phyloP scores from a whole-genome alignment of 805 yeast genomes.

The Candida schatavii region DNA sequence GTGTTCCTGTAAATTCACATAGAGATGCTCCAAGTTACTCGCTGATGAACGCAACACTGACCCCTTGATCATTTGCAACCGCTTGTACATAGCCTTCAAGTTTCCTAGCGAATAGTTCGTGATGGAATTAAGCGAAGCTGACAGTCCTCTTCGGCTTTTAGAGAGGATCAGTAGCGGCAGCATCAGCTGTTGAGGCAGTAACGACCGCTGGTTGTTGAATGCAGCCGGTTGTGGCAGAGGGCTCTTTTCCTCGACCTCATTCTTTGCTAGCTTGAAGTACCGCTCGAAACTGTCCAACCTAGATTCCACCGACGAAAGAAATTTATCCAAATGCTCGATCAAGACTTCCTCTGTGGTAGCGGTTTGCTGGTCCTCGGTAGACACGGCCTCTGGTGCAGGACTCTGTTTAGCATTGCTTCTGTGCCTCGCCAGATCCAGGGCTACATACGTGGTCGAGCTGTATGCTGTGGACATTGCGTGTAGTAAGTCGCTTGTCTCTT shows the following conservation, averaged over 20 bases:
- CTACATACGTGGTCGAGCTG: background rate
- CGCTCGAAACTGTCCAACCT: constrained; percentile 38
- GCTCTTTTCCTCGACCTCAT: constrained; percentile 8
- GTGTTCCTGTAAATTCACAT: constrained; percentile 39
- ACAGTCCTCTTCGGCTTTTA: constrained; percentile 23
- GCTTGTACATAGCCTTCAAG: constrained; percentile 32
- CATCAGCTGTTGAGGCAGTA: background rate
- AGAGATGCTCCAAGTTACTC: constrained; percentile 37
- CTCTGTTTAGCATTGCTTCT: background rate
- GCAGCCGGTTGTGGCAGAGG: background rate
- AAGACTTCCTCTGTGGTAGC: constrained; percentile 35
- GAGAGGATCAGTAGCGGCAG: background rate
- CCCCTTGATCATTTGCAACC: constrained; percentile 32
- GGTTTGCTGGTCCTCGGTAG: background rate
- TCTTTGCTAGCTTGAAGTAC: constrained; percentile 28
- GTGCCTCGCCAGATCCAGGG: background rate
- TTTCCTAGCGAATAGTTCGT: constrained; percentile 30
- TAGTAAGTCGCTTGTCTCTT: no score
- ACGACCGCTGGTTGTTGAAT: background rate
- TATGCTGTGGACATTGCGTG: background rate
- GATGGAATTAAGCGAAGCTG: constrained; percentile 27
- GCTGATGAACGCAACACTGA: constrained; percentile 36
- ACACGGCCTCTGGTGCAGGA: constrained; percentile 1
- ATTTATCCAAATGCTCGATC: constrained; percentile 39
- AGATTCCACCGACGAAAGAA: constrained; percentile 41